phyloP scores from a whole-genome alignment of 768 basidiomycete species.

The Leccinum disarticulatum region DNA sequence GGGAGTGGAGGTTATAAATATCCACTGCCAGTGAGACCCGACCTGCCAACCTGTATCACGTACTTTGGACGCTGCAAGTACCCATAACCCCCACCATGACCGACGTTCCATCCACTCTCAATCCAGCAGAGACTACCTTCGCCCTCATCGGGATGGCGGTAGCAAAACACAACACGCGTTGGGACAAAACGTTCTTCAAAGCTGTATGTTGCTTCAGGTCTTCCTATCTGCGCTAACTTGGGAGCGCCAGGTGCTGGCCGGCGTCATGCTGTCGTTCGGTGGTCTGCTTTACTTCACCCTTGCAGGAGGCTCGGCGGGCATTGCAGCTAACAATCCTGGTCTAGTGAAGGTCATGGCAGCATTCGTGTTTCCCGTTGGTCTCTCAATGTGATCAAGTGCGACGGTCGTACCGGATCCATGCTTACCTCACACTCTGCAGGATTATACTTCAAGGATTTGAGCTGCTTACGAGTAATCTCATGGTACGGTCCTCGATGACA shows the following conservation, averaged over 20 bases:
- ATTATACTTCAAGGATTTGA: slow-evolving; percentile 71
- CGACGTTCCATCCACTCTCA: slow-evolving; percentile 48
- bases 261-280: slow-evolving; percentile 74
- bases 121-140: slow-evolving; percentile 56
- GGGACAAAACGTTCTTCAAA: slow-evolving; percentile 62
- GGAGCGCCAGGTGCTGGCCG: slow-evolving; percentile 55
- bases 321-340: slow-evolving; percentile 58
- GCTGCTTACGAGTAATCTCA: slow-evolving; percentile 73
- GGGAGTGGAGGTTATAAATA: slow-evolving; percentile 21
- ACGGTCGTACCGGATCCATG: neutral
- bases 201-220: slow-evolving; percentile 46
- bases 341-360: slow-evolving; percentile 65
- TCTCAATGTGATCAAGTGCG: slow-evolving; percentile 54
- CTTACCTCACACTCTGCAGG: slow-evolving; percentile 38
- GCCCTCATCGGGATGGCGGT: slow-evolving; percentile 57
- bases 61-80: neutral
- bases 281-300: slow-evolving; percentile 62
- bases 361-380: slow-evolving; percentile 73
- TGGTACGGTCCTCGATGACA: slow-evolving; percentile 42
- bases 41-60: slow-evolving; percentile 4
- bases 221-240: neutral
- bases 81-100: slow-evolving; percentile 14
- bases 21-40: neutral
- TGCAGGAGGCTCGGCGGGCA: slow-evolving; percentile 53
- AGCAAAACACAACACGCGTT: slow-evolving; percentile 61